Conservation (phyloP, 192 early-diverging fungal species). For the Phycomyces blakesleeanus region DNA sequence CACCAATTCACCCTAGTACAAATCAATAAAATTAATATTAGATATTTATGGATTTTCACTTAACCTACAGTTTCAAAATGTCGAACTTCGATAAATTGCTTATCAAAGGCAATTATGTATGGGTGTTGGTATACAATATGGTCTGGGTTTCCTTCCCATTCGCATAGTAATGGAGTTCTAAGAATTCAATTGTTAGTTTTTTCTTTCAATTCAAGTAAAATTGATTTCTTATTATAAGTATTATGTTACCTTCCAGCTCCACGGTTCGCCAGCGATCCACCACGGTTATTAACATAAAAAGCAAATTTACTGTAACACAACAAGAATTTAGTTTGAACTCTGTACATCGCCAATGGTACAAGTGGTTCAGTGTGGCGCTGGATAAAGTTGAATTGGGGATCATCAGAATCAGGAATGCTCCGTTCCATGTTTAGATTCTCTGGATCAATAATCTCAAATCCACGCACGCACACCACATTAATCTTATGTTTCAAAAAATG, state of each 20-base stretch:
- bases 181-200: not conserved
- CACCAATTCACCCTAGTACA: conserved; percentile 46
- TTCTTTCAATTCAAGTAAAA: too few relatives aligned
- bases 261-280: conserved; percentile 50
- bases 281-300: conserved; percentile 83
- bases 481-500: conserved; percentile 85
- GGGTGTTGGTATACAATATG: conserved; percentile 62
- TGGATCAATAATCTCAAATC: conserved; percentile 93
- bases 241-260: conserved; percentile 48
- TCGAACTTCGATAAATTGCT: conserved; percentile 86
- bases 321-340: conserved; percentile 70
- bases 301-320: conserved; percentile 94
- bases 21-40: not conserved
- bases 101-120: conserved; percentile 88
- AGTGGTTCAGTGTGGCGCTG: conserved; percentile 64
- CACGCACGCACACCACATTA: conserved; percentile 87
- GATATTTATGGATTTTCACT: not conserved
- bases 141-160: conserved; percentile 36
- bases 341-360: conserved; percentile 83
- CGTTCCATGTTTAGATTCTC: conserved; percentile 77
- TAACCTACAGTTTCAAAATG: conserved; percentile 68
- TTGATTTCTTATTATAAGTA: conserved; percentile 7
- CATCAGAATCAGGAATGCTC: conserved; percentile 77
- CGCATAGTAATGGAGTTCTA: conserved; percentile 26
- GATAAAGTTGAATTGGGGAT: conserved; percentile 80